Evolutionary conservation across 352 stramenopile species (phyloP).

Genomic region (Pythium scleroteichum): DNA sequence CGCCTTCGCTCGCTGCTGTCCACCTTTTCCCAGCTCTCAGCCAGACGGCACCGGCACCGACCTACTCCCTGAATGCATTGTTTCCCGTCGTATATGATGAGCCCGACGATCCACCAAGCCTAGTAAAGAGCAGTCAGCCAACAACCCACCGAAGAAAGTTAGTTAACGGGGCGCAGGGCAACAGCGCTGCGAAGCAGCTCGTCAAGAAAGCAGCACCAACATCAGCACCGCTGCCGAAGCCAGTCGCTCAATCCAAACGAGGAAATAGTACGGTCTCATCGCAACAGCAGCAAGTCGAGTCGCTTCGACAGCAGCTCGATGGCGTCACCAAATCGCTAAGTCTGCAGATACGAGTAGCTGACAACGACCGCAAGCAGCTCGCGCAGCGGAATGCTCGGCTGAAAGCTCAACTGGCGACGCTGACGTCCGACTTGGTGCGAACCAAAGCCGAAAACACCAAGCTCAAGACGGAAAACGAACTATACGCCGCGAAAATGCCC

Average conservation of each 20-base stretch:
- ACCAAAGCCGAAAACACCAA: slow-evolving; percentile 41
- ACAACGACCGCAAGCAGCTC: slow-evolving; percentile 44
- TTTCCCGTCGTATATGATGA: slow-evolving; percentile 49
- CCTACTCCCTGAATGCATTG: slow-evolving; percentile 39
- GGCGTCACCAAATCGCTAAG: slow-evolving; percentile 21
- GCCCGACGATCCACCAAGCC: neutral
- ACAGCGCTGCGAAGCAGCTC: neutral
- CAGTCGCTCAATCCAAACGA: neutral
- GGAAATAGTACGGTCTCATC: neutral
- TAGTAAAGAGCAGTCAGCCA: neutral
- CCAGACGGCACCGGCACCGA: neutral
- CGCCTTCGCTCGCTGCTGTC: neutral
- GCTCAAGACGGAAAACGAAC: slow-evolving; percentile 49
- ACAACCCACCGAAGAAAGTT: neutral
- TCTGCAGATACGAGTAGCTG: slow-evolving; percentile 37
- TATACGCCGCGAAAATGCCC: slow-evolving; percentile 50
- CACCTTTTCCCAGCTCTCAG: neutral
- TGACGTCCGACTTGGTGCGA: slow-evolving; percentile 39
- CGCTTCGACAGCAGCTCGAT: slow-evolving; percentile 8
- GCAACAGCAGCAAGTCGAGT: slow-evolving; percentile 11
- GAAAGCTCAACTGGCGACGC: slow-evolving; percentile 34
- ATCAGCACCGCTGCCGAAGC: too few relatives aligned
- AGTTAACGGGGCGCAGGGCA: neutral
- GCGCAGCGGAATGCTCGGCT: slow-evolving; percentile 43
- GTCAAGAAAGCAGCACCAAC: too few relatives aligned